Conservation (phyloP, 805 yeast genomes). For the Spathaspora hagerdaliae region DNA sequence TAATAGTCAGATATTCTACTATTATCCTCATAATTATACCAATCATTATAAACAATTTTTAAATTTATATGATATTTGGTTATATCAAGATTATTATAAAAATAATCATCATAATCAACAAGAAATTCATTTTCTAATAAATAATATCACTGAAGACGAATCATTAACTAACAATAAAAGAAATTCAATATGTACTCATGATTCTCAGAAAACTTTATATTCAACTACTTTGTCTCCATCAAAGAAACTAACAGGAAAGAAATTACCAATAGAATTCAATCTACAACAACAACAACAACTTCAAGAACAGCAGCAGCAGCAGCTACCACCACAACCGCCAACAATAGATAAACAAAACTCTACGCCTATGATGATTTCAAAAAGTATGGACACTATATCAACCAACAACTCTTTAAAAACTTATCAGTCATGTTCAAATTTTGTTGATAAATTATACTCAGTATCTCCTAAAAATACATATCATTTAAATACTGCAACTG, state of each 20-base stretch:
- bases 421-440: constrained; percentile 17
- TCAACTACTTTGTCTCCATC: neutral
- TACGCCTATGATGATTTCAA: constrained; percentile 1
- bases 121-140: constrained; percentile 8
- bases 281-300: neutral
- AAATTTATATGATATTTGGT: constrained; percentile 14
- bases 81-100: constrained; percentile 10
- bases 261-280: constrained; percentile 13
- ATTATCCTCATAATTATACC: constrained; percentile 6
- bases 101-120: constrained; percentile 8
- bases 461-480: constrained; percentile 39
- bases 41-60: constrained; percentile 12
- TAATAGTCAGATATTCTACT: neutral
- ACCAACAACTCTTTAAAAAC: constrained; percentile 5
- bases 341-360: neutral
- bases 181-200: constrained; percentile 11
- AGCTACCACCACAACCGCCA: neutral
- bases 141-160: constrained; percentile 4
- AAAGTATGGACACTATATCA: neutral
- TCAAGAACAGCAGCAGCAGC: neutral
- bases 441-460: constrained; percentile 35
- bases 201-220: constrained; percentile 14
- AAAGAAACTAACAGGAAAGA: constrained; percentile 6
- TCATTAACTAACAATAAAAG: neutral
- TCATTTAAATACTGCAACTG: constrained; percentile 26